Conservation (phyloP, 2,329 filamentous ascomycete genomes). For the Gnomoniopsis smithogilvyi region DNA sequence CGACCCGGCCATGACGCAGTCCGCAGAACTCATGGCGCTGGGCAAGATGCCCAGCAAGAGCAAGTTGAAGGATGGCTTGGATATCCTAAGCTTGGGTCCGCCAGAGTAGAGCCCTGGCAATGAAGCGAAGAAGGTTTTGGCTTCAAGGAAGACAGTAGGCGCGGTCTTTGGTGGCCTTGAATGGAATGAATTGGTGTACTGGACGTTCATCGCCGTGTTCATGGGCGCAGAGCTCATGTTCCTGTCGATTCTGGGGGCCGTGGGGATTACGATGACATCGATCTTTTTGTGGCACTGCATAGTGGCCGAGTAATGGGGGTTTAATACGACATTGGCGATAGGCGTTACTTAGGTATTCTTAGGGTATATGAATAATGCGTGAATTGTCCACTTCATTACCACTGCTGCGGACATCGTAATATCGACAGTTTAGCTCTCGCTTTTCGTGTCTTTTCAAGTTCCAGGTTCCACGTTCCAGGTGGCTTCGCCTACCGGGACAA, state of each 20-base stretch:
- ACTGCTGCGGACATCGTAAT: too few relatives aligned
- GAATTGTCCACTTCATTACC: neutral
- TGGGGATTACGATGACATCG: neutral
- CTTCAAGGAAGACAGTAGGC: neutral
- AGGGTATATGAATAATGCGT: neutral
- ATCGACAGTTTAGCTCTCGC: too few relatives aligned
- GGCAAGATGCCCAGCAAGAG: slow-evolving; percentile 81
- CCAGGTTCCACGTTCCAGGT: too few relatives aligned
- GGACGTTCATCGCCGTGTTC: slow-evolving; percentile 1
- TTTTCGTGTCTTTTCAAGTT: too few relatives aligned
- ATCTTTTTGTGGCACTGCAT: neutral
- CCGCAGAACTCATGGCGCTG: slow-evolving; percentile 78
- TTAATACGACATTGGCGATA: neutral
- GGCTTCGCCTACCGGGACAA: too few relatives aligned
- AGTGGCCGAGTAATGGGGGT: neutral
- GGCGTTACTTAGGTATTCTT: neutral
- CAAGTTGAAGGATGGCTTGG: slow-evolving; percentile 63
- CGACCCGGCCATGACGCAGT: slow-evolving; percentile 83
- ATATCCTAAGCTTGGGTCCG: slow-evolving; percentile 43
- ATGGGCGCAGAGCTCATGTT: neutral
- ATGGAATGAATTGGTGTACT: neutral
- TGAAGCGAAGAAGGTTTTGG: neutral
- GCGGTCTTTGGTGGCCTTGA: neutral
- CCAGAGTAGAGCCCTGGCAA: slow-evolving; percentile 26
- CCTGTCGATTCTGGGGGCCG: neutral